Percentiles rank a stretch among this genome's conserved stretches.
Conservation (phyloP, 257 asterid genomes). For the Scutellaria galericulata region DNA sequence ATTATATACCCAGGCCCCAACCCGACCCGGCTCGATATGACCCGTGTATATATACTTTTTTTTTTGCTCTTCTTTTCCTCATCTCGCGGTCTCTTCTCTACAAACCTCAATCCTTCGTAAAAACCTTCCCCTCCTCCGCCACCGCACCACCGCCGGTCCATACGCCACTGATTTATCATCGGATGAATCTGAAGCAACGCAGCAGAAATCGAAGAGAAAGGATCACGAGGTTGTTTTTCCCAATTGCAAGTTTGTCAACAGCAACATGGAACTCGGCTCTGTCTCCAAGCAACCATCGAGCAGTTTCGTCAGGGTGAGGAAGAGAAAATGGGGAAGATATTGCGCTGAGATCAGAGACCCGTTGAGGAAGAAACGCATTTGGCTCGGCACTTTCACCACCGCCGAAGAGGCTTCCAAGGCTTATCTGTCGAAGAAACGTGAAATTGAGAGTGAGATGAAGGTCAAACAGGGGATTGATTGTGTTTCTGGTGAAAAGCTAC, state of each 20-base stretch:
- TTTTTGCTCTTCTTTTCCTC: no score
- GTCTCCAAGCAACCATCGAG: background rate
- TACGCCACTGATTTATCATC: constrained; percentile 59
- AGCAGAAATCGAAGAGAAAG: constrained; percentile 36
- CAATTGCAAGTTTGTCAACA: background rate
- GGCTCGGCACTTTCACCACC: constrained; percentile 47
- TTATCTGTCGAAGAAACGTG: constrained; percentile 39
- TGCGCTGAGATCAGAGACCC: constrained; percentile 47
- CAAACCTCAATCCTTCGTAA: no score
- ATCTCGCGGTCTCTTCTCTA: no score
- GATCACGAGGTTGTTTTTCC: constrained; percentile 40
- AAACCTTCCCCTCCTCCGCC: no score
- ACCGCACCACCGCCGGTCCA: constrained; percentile 37
- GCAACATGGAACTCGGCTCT: background rate
- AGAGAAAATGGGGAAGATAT: constrained; percentile 42
- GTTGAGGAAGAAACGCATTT: constrained; percentile 33
- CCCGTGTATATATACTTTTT: no score
- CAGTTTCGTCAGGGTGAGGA: constrained; percentile 38
- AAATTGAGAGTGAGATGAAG: constrained; percentile 35
- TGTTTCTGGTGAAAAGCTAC: constrained; percentile 29
- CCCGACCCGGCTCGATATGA: no score
- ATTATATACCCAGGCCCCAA: no score
- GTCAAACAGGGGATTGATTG: constrained; percentile 29
- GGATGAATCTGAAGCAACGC: constrained; percentile 34
- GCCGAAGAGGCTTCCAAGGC: constrained; percentile 45